Conservation (phyloP, 148 eudicot species). For the Euryodendron excelsum region DNA sequence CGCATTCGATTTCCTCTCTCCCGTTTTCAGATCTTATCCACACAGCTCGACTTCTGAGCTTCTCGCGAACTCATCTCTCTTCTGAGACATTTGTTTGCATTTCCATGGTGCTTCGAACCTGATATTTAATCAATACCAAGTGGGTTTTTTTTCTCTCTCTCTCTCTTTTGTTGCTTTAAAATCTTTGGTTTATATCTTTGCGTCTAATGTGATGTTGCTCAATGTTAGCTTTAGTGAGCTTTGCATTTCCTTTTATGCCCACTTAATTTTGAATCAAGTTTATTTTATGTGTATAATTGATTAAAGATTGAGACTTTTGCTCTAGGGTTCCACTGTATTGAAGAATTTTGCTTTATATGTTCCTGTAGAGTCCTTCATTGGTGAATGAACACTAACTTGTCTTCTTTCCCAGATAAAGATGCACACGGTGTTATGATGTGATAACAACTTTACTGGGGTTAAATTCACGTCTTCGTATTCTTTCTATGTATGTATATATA, state of each 20-base stretch:
- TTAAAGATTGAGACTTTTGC: background rate
- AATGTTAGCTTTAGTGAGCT: background rate
- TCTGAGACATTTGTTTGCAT: background rate
- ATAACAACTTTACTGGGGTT: background rate
- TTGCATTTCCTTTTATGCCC: background rate
- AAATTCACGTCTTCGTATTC: background rate
- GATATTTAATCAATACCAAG: background rate
- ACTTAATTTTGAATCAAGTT: conserved; percentile 1
- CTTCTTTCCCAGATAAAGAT: background rate
- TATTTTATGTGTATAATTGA: conserved; percentile 10
- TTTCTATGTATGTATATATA: background rate
- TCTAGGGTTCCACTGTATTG: conserved; percentile 14
- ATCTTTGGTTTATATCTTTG: background rate
- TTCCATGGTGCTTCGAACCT: background rate
- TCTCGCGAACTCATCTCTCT: conserved; percentile 1
- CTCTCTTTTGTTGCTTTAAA: background rate
- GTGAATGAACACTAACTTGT: background rate
- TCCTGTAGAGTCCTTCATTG: background rate
- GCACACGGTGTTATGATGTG: background rate
- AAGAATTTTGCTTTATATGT: background rate
- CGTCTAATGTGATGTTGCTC: background rate
- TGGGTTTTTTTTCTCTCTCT: too few species aligned
- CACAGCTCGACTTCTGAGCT: background rate
- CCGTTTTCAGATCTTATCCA: conserved; percentile 4
- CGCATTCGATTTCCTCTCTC: conserved; percentile 16